phyloP scores from a whole-genome alignment of 2,329 filamentous ascomycete species.

The Pseudogymnoascus sp. region DNA sequence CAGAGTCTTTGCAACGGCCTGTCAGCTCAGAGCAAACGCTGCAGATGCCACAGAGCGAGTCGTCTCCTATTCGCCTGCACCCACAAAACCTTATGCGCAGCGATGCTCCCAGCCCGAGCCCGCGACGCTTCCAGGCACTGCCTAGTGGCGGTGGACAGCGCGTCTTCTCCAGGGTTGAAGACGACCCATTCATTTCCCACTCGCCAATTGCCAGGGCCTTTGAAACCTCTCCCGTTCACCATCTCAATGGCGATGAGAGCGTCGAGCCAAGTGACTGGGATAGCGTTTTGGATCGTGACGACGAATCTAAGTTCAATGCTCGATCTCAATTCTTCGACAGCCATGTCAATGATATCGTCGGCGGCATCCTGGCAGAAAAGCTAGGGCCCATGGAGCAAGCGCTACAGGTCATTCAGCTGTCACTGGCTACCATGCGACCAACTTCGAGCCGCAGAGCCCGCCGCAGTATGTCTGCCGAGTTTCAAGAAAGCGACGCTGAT shows the following conservation, averaged over 20 bases:
- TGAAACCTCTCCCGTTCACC: slow-evolving; percentile 50
- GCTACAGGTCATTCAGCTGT: slow-evolving; percentile 67
- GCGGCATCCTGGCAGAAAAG: slow-evolving; percentile 64
- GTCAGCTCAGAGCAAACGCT: slow-evolving; percentile 8
- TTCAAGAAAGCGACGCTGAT: slow-evolving; percentile 80
- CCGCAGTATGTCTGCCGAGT: slow-evolving; percentile 61
- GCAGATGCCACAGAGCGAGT: slow-evolving; percentile 26
- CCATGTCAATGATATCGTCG: slow-evolving; percentile 80
- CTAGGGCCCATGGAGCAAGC: slow-evolving; percentile 74
- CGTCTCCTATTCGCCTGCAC: slow-evolving; percentile 45
- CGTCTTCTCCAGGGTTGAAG: slow-evolving; percentile 41
- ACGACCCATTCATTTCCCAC: slow-evolving; percentile 26
- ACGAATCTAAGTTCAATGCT: slow-evolving; percentile 73
- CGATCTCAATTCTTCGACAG: slow-evolving; percentile 84
- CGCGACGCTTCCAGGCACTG: slow-evolving; percentile 44
- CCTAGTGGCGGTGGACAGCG: slow-evolving; percentile 39
- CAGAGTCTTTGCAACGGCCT: slow-evolving; percentile 40
- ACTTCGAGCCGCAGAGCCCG: slow-evolving; percentile 49
- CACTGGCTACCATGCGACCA: slow-evolving; percentile 50
- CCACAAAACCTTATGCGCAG: slow-evolving; percentile 50
- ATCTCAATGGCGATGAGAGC: slow-evolving; percentile 54
- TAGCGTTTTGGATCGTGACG: slow-evolving; percentile 69
- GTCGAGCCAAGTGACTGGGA: slow-evolving; percentile 86
- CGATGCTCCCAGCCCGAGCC: slow-evolving; percentile 66
- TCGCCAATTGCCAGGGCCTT: slow-evolving; percentile 36